Conservation (phyloP, 1,284 basidiomycete species). For the Ceratobasidium sp. region DNA sequence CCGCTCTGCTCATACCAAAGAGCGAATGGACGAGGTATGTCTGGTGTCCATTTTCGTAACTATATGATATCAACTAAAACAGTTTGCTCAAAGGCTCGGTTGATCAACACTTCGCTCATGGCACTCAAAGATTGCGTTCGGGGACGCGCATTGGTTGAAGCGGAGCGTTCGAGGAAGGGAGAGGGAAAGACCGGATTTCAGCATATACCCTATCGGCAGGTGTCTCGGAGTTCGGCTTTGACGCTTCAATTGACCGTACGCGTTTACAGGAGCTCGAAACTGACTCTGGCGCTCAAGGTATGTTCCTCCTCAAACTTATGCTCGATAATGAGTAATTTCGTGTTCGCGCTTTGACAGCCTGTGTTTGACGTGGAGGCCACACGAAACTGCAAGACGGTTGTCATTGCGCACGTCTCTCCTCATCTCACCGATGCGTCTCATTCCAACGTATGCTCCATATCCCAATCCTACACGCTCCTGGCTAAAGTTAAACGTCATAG, state of each 20-base stretch:
- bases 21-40: slow-evolving; percentile 37
- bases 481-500: background rate
- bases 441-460: slow-evolving; percentile 30
- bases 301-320: background rate
- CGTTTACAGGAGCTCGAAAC: slow-evolving; percentile 43
- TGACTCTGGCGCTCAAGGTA: slow-evolving; percentile 52
- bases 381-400: slow-evolving; percentile 48
- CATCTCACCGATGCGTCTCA: slow-evolving; percentile 51
- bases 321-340: background rate
- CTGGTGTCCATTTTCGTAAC: background rate
- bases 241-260: background rate
- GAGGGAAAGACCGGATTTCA: slow-evolving; percentile 50
- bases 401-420: slow-evolving; percentile 53
- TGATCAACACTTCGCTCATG: slow-evolving; percentile 53
- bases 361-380: slow-evolving; percentile 52
- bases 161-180: slow-evolving; percentile 29
- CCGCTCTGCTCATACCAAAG: slow-evolving; percentile 44
- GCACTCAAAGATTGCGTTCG: slow-evolving; percentile 53
- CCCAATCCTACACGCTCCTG: slow-evolving; percentile 41
- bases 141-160: slow-evolving; percentile 42
- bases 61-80: slow-evolving; percentile 46
- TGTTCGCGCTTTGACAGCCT: slow-evolving; percentile 44
- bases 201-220: slow-evolving; percentile 50
- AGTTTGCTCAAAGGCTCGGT: slow-evolving; percentile 46
- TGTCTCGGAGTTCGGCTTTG: background rate